Evolutionary conservation across 2,329 filamentous ascomycete genomes (phyloP).

Genomic region (Arthroderma sp.): DNA sequence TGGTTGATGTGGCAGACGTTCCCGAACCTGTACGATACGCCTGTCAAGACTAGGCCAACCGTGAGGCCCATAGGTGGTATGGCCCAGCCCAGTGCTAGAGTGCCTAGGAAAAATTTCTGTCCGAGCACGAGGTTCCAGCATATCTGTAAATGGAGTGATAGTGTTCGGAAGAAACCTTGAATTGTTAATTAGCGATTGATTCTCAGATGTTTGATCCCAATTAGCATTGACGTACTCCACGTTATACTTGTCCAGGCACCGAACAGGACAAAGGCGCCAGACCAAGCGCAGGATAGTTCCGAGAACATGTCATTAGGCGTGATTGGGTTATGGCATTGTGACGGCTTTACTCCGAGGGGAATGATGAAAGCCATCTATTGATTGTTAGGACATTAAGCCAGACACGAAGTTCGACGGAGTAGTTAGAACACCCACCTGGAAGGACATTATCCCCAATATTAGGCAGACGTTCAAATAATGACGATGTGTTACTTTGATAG

Average conservation of each 20-base stretch:
- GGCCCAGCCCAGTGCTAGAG: conserved; percentile 71
- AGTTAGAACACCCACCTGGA: conserved; percentile 58
- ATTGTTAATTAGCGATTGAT: background rate
- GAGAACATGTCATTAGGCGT: conserved; percentile 88
- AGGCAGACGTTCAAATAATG: conserved; percentile 90
- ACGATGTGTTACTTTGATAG: conserved; percentile 76
- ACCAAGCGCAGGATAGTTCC: conserved; percentile 70
- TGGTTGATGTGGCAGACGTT: conserved; percentile 91
- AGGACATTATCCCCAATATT: conserved; percentile 59
- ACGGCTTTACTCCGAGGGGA: conserved; percentile 63
- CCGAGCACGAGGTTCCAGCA: conserved; percentile 94
- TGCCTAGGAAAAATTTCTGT: conserved; percentile 74
- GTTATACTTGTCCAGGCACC: conserved; percentile 75
- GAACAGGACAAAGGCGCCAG: conserved; percentile 71
- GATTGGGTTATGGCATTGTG: conserved; percentile 78
- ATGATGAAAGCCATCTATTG: conserved; percentile 75
- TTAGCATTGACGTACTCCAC: conserved; percentile 50
- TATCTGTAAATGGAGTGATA: conserved; percentile 92
- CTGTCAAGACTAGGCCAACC: conserved; percentile 68
- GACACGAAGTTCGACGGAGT: background rate
- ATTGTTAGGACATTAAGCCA: conserved; percentile 16
- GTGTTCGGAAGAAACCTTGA: conserved; percentile 65
- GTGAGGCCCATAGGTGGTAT: conserved; percentile 65
- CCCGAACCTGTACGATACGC: conserved; percentile 89
- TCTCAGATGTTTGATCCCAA: background rate